Evolutionary conservation across 2,329 filamentous ascomycete species (phyloP), one percentile per base, ranked within the genome.

Genomic region (Curvularia spicifera): DNA sequence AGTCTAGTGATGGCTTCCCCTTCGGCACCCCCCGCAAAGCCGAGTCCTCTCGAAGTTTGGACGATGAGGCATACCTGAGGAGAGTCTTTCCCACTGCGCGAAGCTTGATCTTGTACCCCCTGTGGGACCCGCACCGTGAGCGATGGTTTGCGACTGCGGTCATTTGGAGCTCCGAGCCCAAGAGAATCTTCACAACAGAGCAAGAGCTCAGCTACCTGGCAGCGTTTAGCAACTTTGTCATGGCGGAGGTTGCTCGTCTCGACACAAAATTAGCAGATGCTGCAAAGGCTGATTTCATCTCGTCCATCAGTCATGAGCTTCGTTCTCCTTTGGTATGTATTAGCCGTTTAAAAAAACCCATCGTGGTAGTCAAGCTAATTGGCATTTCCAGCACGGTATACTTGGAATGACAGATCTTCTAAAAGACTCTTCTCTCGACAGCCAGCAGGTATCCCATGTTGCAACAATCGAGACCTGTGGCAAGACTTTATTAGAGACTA

Each of bases 281-380:
- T 47, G 83, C 84, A 42, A 87, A 87, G 67, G 81, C 82, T 1
- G 84, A 87, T 56, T 83, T 87, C 35, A 80, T 89, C 7, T 83
- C 84, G 0, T 87, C 83, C 1, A 81, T 89, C 5, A 86, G 83
- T 3, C 86, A 89, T 65, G 86, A 89, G 67, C 73, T 89, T 13
- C 79, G 86, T 4, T 86, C 83, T 1, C 86, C 86, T 0, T 75
- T 89, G 0, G 57, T 60, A 60, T 15, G 57, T 57, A 29, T 35
- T 22, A 18, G 24, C 4, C 5, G 33, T 1, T 13, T 3, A 24
- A 20, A 20, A 13, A 10, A 4, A 15, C 2, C 1, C 12, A 6
- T 15, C 20, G 7, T n/a, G 9, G 22, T 6, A 44, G 12, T 12
- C 43, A 22, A 13, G 45, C 48, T 57, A 15, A 59, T 15, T 20